phyloP scores from a whole-genome alignment of 73 alveolate genomes.

The Stentor roeselii region DNA sequence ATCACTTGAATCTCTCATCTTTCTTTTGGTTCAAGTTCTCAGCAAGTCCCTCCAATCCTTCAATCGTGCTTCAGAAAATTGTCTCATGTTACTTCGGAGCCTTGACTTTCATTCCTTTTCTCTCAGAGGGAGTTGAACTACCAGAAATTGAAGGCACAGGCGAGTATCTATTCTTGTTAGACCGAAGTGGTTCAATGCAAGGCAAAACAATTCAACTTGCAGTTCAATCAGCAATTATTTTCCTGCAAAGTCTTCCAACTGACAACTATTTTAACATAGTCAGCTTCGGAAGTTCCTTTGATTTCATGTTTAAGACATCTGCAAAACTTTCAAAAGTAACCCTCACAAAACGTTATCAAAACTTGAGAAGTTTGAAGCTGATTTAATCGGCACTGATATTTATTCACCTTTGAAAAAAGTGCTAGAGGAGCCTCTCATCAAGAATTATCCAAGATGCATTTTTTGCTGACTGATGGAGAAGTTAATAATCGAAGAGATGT shows the following conservation, averaged over 20 bases:
- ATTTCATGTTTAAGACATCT: conserved; percentile 31
- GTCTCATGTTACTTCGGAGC: too few relatives aligned
- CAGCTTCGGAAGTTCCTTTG: conserved; percentile 35
- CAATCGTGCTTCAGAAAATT: too few relatives aligned
- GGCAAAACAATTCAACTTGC: conserved; percentile 36
- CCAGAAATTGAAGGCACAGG: too few relatives aligned
- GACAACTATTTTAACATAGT: conserved; percentile 31
- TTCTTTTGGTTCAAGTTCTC: too few relatives aligned
- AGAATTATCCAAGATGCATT: too few relatives aligned
- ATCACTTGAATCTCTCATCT: too few relatives aligned
- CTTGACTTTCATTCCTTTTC: too few relatives aligned
- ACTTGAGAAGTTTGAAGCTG: background rate
- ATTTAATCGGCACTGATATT: conserved; percentile 14
- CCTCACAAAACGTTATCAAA: background rate
- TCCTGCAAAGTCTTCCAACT: conserved; percentile 38
- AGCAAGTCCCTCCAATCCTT: too few relatives aligned
- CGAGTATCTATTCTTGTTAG: conserved; percentile 50
- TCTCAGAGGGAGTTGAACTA: too few relatives aligned
- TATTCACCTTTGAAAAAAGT: background rate
- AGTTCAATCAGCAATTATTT: conserved; percentile 34
- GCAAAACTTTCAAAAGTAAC: background rate
- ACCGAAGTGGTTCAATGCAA: conserved; percentile 58
- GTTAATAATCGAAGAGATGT: too few relatives aligned
- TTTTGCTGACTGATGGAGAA: too few relatives aligned
- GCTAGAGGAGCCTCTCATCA: too few relatives aligned